Base-by-base conservation (phyloP, 1,139 yeast genomes). In the Kodamaea plutei region DNA sequence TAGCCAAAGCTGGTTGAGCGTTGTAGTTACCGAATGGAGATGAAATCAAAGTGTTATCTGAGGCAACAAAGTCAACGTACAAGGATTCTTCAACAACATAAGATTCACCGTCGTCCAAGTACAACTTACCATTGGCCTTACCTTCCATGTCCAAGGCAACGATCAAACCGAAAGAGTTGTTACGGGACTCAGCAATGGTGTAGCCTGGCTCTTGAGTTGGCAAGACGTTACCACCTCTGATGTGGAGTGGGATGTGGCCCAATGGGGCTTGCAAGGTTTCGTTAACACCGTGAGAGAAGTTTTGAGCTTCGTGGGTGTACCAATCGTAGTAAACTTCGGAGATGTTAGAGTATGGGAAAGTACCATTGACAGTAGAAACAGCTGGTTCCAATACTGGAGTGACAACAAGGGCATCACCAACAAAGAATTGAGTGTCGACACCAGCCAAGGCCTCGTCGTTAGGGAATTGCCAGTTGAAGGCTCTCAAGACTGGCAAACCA, bases 321-420 rank as follows among this genome's bases (percentile, higher is more conserved):
- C 59, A 59, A 39, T 58, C 63, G 34, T 55, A 58, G 50, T 60
- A 58, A 5, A 50, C 45, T 15, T 50, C 56, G 26, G 36, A 37
- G 13, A 19, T 28, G 7, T 37, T 35, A n/a, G 44, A 39, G 21
- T 47, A 46, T 13, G 57, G 61, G 48, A 54, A 52, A 11, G 41
- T 40, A 25, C 53, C 60, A 15, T 53, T 46, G 21, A 53, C 56
- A 2, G 46, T 35, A 13, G 44, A 31, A 6, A 42, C 55, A 17
- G 47, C 48, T 13, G 50, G 52, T 29, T 48, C 44, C 30, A 49
- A 45, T 5, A 50, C 54, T 10, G 55, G 55, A 15, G 52, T 50
- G 13, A 50, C 54, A 8, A 50, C 28, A 26, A 50, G 38, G n/a
- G 52, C 51, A 30, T 48, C 52, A 29, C 55, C 55, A 26, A 50